phyloP scores from a whole-genome alignment of 257 asterid species.

The Solanum stenotomum region DNA sequence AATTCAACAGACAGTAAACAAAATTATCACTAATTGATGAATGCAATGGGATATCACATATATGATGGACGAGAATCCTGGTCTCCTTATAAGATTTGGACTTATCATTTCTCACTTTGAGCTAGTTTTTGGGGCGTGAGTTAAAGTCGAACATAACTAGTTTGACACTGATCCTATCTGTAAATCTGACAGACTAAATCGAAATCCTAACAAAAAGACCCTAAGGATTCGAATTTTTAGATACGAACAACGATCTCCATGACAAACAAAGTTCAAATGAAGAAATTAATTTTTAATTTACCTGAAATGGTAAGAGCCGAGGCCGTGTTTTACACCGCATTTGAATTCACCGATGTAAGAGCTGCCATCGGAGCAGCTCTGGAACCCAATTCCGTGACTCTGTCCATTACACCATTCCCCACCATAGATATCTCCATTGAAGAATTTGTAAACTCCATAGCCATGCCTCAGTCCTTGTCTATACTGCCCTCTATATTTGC shows the following conservation, averaged over 20 bases:
- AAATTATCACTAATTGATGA: not conserved
- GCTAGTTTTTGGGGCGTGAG: not conserved
- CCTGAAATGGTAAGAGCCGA: conserved; percentile 94
- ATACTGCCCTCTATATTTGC: conserved; percentile 77
- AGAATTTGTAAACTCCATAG: conserved; percentile 67
- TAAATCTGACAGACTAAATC: not conserved
- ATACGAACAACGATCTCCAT: not conserved
- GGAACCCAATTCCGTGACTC: conserved; percentile 78
- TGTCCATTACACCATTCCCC: conserved; percentile 94
- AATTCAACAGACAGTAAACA: not conserved
- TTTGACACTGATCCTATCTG: not conserved
- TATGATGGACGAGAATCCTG: not conserved
- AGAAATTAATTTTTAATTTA: not conserved
- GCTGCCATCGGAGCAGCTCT: conserved; percentile 90
- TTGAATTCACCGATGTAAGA: conserved; percentile 71
- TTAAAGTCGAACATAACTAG: not conserved
- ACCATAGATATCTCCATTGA: conserved; percentile 66
- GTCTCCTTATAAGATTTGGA: not conserved
- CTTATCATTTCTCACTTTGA: not conserved
- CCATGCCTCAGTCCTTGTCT: conserved; percentile 80
- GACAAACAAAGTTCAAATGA: not conserved
- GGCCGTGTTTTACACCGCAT: conserved; percentile 71
- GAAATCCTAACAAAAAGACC: not conserved
- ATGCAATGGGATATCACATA: not conserved
- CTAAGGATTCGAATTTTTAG: not conserved